These are phyloP conservation scores for Syzygium aromaticum DNA, from an alignment of 345 rosid genomes.

Conservation along the genomic window DNA sequence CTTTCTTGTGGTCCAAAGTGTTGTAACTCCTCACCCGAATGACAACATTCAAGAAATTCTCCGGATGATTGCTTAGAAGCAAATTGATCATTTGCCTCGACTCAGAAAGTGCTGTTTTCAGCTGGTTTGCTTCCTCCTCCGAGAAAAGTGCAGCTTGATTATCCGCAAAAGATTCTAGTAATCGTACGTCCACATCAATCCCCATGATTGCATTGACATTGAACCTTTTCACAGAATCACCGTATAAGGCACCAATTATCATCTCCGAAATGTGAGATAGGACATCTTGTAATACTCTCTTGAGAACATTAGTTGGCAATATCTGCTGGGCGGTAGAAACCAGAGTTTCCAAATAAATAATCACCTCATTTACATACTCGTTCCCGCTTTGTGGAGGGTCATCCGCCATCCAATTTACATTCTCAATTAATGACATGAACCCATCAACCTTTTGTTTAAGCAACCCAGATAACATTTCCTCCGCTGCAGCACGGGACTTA, in stretches of 20 bases:
- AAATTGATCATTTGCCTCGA: constrained; percentile 75
- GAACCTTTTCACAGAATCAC: constrained; percentile 79
- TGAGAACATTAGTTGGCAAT: constrained; percentile 69
- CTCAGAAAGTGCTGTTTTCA: constrained; percentile 73
- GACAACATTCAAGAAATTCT: constrained; percentile 78
- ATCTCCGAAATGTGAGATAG: constrained; percentile 80
- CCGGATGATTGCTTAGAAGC: constrained; percentile 86
- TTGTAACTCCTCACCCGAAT: constrained; percentile 87
- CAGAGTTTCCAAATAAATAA: constrained; percentile 80
- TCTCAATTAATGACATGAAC: constrained; percentile 86
- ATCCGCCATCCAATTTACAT: constrained; percentile 95
- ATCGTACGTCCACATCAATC: constrained; percentile 67
- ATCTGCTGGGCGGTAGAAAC: constrained; percentile 98
- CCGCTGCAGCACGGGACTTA: constrained; percentile 82
- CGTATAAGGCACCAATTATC: constrained; percentile 55
- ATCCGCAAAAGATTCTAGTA: constrained; percentile 86
- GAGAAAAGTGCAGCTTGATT: constrained; percentile 54
- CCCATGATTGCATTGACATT: constrained; percentile 74
- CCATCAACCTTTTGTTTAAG: constrained; percentile 86
- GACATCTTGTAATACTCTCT: constrained; percentile 73
- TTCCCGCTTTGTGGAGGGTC: constrained; percentile 71
- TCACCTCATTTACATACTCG: constrained; percentile 91
- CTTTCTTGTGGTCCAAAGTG: constrained; percentile 71
- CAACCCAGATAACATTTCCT: constrained; percentile 83
- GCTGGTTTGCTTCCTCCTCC: constrained; percentile 70